Conservation (phyloP, 139 green algal genomes). For the Haematococcus sp. region DNA sequence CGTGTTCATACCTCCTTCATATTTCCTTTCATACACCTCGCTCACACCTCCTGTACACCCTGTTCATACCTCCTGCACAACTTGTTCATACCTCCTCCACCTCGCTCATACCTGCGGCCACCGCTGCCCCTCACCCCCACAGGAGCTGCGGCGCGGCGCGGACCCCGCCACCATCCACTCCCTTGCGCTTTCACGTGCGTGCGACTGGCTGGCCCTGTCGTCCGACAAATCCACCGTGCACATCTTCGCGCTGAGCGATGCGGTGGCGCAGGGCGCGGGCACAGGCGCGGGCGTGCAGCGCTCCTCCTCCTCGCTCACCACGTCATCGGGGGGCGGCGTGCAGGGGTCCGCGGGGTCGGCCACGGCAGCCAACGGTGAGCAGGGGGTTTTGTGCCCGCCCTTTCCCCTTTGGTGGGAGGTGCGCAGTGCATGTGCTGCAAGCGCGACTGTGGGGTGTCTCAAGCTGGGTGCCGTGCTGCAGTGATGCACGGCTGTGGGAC, state of each 20-base stretch:
- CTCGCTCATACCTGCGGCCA: background rate
- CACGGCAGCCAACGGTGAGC: background rate
- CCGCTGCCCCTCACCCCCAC: slow-evolving; percentile 3
- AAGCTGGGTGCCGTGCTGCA: too few species aligned
- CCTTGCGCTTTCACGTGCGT: slow-evolving; percentile 75
- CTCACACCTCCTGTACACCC: too few species aligned
- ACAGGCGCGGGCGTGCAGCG: background rate
- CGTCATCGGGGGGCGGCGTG: background rate
- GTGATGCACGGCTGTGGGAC: too few species aligned
- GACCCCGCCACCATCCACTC: slow-evolving; percentile 85
- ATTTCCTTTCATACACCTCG: too few species aligned
- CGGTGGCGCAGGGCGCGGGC: slow-evolving; percentile 33
- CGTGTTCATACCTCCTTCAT: too few species aligned
- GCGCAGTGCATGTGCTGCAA: too few species aligned
- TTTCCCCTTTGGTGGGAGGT: too few species aligned
- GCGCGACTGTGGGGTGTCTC: too few species aligned
- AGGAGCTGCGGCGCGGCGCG: slow-evolving; percentile 88
- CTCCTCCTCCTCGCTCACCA: background rate
- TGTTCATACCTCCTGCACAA: too few species aligned
- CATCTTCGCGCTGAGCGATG: slow-evolving; percentile 69
- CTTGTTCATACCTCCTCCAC: background rate
- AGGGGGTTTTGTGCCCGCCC: too few species aligned
- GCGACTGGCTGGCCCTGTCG: slow-evolving; percentile 82
- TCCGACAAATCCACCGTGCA: slow-evolving; percentile 94
- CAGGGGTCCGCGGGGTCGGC: background rate